Conservation (phyloP, 441 rosid species). For the Flueggea neowawraea region DNA sequence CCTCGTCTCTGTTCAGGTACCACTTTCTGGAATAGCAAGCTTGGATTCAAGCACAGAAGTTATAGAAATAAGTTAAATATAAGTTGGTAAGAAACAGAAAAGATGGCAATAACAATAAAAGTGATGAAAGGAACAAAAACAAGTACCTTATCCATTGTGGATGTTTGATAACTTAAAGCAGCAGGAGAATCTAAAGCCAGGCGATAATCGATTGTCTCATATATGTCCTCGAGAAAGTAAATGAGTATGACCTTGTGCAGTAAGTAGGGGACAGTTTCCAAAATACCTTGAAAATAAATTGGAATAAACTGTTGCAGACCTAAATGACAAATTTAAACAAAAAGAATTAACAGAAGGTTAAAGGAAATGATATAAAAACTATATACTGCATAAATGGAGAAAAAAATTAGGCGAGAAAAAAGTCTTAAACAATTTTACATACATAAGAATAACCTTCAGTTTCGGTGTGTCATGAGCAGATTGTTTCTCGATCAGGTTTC, state of each 20-base stretch:
- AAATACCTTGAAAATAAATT: conserved; percentile 79
- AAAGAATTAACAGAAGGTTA: conserved; percentile 10
- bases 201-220: conserved; percentile 63
- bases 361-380: conserved; percentile 1
- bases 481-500: conserved; percentile 86
- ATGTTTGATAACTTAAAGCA: conserved; percentile 52
- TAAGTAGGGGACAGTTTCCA: conserved; percentile 84
- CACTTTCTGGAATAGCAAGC: too few relatives aligned
- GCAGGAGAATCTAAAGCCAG: conserved; percentile 92
- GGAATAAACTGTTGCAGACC: conserved; percentile 99
- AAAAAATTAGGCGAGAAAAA: conserved; percentile 6
- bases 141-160: conserved; percentile 51
- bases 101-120: too few relatives aligned
- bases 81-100: too few relatives aligned
- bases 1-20: too few relatives aligned
- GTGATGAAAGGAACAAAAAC: neutral
- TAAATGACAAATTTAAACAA: conserved; percentile 30
- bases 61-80: too few relatives aligned
- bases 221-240: conserved; percentile 84
- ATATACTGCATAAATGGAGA: neutral
- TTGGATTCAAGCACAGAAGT: too few relatives aligned
- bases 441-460: conserved; percentile 93
- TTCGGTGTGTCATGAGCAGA: conserved; percentile 41
- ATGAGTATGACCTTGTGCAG: conserved; percentile 89
- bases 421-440: conserved; percentile 15